Evolutionary conservation across 2,329 filamentous ascomycete species (phyloP).

Genomic region (Verticillium longisporum): DNA sequence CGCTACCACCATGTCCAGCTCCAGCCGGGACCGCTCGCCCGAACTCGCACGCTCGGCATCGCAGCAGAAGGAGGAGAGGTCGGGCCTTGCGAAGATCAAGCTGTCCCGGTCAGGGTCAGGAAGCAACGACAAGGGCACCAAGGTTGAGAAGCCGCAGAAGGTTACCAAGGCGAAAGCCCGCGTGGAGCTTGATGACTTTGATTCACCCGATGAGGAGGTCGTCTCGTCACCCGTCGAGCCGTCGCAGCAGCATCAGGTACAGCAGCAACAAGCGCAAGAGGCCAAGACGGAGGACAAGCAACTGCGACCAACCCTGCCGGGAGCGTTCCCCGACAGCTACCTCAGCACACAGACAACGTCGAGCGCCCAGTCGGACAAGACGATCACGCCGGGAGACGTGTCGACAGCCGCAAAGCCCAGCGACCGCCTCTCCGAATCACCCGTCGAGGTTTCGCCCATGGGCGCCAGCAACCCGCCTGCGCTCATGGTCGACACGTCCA

Average conservation of each 20-base stretch:
- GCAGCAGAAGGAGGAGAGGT: conserved; percentile 32
- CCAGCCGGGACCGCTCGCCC: conserved; percentile 18
- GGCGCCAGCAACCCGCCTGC: conserved; percentile 51
- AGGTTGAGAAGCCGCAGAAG: conserved; percentile 46
- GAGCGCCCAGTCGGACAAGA: conserved; percentile 24
- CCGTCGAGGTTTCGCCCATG: conserved; percentile 56
- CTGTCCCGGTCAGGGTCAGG: conserved; percentile 28
- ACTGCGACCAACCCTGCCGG: conserved; percentile 27
- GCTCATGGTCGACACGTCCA: conserved; percentile 64
- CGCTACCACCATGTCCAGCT: conserved; percentile 10
- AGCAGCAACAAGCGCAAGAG: conserved; percentile 13
- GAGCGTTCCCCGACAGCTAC: conserved; percentile 35
- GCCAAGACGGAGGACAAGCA: conserved; percentile 10
- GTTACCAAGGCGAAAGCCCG: conserved; percentile 49
- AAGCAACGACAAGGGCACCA: conserved; percentile 45
- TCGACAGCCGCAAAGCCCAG: conserved; percentile 3
- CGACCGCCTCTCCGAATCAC: conserved; percentile 59
- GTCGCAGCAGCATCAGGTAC: conserved; percentile 11
- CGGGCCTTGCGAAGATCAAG: conserved; percentile 34
- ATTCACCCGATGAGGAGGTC: conserved; percentile 44
- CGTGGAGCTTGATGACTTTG: conserved; percentile 65
- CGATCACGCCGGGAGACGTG: conserved; percentile 16
- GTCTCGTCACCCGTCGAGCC: conserved; percentile 14
- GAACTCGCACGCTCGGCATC: conserved; percentile 26
- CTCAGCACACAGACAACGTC: conserved; percentile 15